Evolutionary conservation across 331 rosid species (phyloP), one percentile per base, ranked within the genome.

Genomic region (Rosa hybrid): DNA sequence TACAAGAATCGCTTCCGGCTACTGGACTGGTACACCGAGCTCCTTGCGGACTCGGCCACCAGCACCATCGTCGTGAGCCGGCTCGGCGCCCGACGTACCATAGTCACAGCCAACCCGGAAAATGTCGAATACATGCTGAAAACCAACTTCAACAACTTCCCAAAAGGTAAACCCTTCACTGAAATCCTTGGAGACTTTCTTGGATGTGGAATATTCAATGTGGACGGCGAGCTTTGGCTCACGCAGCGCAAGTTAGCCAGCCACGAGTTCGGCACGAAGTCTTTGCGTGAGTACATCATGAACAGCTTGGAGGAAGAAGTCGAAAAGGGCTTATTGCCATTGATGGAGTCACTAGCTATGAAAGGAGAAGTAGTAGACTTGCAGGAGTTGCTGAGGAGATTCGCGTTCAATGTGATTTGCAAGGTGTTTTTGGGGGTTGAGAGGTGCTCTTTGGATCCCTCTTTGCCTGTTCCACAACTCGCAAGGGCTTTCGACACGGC

Each of bases 161-260:
- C 97, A 5, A 94, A 94, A 72, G 98, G 98, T 0, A 89, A 90
- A 77, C 91, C 96, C 12, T 94, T 94, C 85, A 90, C 93, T 0
- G 93, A 91, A n/a, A 86, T 92, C 34, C 90, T 94, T 0, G 96
- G 97, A 0, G 97, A 92, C 39, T 94, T 94, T 77, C 91, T 94
- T 39, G 98, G 98, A 34, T 77, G 63, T 8, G 98, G 98, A 0
- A 94, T 94, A 69, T 94, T 94, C 89, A 90, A 91, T 56, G 96
- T 88, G 23, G 98, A 94, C 5, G 98, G 98, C 0, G 92, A 91
- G 77, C 80, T 80, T 2, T 94, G 98, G 98, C 81, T 78, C 7
- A 67, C 67, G 0, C 98, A 91, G 76, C 83, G 98, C 9, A 91
- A 84, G 82, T 39, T 94, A 0, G 94, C 88, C 0, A 86, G 96